Evolutionary conservation across 2,329 filamentous ascomycete genomes (phyloP).

Genomic region (Sclerotinia minor): DNA sequence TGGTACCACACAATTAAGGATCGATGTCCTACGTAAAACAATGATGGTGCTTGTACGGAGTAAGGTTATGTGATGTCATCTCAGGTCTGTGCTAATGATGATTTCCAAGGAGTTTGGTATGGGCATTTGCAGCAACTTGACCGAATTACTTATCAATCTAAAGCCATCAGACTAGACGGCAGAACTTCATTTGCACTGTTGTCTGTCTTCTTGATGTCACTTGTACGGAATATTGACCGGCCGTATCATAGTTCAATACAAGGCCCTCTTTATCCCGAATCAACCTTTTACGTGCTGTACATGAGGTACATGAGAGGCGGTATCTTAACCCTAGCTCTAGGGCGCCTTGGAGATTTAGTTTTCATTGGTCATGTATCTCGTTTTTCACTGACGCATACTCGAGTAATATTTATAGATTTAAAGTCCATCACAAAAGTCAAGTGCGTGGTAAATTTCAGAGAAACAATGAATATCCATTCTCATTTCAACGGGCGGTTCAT

Average conservation of each 20-base stretch:
- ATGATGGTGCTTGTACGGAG: not conserved
- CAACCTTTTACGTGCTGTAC: not conserved
- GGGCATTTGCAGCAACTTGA: not conserved
- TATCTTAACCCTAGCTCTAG: not conserved
- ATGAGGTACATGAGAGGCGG: not conserved
- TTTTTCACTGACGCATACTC: not conserved
- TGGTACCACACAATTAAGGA: not conserved
- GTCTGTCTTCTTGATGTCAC: not conserved
- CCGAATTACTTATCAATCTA: not conserved
- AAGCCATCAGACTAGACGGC: not conserved
- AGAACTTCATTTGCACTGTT: not conserved
- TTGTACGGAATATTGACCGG: not conserved
- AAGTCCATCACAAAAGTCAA: slow-evolving; percentile 1
- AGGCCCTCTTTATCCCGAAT: not conserved
- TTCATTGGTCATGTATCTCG: slow-evolving; percentile 7
- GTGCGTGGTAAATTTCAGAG: not conserved
- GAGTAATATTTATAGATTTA: not conserved
- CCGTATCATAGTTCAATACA: not conserved
- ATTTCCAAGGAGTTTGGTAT: not conserved
- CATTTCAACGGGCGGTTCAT: slow-evolving; percentile 13
- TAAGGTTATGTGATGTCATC: not conserved
- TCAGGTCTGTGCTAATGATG: too few species aligned
- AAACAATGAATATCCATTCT: slow-evolving; percentile 12
- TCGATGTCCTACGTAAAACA: not conserved
- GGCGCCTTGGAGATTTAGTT: not conserved